Percentiles rank a stretch among this genome's conserved stretches.
Conservation (phyloP, 2,329 filamentous ascomycete genomes). For the Fusarium luffae region DNA sequence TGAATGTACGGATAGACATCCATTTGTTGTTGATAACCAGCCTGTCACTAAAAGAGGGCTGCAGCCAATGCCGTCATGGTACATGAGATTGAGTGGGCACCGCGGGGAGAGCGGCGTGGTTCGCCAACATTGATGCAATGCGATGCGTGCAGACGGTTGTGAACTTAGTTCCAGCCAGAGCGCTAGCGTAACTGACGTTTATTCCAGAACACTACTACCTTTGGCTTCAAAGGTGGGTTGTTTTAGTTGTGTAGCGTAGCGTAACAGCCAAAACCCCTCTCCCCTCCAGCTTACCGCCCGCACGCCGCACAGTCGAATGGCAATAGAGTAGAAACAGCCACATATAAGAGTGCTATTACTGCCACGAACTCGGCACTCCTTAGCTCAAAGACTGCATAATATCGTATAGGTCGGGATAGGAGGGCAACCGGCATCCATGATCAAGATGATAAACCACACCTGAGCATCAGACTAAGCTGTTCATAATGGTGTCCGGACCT, state of each 20-base stretch:
- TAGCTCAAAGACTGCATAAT: neutral
- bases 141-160: constrained; percentile 13
- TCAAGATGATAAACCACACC: neutral
- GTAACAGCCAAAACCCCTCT: constrained; percentile 1
- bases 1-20: neutral
- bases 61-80: constrained; percentile 39
- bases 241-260: neutral
- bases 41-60: constrained; percentile 18
- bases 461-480: neutral
- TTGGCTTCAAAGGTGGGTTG: constrained; percentile 1
- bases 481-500: neutral
- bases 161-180: constrained; percentile 9
- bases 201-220: constrained; percentile 40
- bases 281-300: neutral
- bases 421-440: neutral
- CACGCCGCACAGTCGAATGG: neutral
- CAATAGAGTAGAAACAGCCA: neutral
- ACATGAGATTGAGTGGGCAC: constrained; percentile 30
- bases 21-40: constrained; percentile 12
- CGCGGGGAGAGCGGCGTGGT: constrained; percentile 36
- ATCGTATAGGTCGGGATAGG: neutral
- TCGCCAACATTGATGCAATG: constrained; percentile 26
- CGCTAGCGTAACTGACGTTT: constrained; percentile 35
- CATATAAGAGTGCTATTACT: neutral
- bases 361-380: neutral